Evolutionary conservation across 441 rosid genomes (phyloP).

Genomic region (Erodium moschatum): DNA sequence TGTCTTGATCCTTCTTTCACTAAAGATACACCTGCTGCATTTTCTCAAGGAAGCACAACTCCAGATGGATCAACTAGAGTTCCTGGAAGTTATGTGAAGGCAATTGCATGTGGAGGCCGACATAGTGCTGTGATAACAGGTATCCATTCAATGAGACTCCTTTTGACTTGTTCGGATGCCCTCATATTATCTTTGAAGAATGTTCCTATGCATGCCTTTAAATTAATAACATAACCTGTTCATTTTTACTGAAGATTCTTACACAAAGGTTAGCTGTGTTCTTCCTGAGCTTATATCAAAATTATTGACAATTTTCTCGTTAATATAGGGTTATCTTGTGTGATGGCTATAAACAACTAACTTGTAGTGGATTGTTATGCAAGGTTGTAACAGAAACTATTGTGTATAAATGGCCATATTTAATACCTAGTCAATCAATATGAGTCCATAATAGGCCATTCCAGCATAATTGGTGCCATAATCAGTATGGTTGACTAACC

Average conservation of each 20-base stretch:
- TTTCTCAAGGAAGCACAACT: neutral
- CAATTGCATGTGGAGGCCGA: conserved; percentile 6
- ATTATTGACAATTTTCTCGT: neutral
- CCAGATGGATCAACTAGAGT: conserved; percentile 2
- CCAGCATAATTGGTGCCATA: too few species aligned
- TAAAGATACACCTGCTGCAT: conserved; percentile 33
- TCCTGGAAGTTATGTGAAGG: conserved; percentile 9
- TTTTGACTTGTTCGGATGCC: neutral
- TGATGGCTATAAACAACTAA: neutral
- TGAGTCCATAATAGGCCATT: neutral
- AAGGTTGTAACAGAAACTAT: neutral
- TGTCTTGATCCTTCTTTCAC: conserved; percentile 58
- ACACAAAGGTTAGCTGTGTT: neutral
- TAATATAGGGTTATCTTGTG: neutral
- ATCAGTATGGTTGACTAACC: neutral
- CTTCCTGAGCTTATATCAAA: neutral
- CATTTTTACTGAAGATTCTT: neutral
- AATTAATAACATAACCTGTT: neutral
- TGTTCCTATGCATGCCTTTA: neutral
- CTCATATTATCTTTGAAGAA: neutral
- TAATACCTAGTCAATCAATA: neutral
- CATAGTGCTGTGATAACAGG: conserved; percentile 10
- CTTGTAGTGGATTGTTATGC: neutral
- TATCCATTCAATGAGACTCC: neutral
- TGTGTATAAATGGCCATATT: neutral